phyloP scores from a whole-genome alignment of 805 yeast species.

The Kuraishia ogatae region DNA sequence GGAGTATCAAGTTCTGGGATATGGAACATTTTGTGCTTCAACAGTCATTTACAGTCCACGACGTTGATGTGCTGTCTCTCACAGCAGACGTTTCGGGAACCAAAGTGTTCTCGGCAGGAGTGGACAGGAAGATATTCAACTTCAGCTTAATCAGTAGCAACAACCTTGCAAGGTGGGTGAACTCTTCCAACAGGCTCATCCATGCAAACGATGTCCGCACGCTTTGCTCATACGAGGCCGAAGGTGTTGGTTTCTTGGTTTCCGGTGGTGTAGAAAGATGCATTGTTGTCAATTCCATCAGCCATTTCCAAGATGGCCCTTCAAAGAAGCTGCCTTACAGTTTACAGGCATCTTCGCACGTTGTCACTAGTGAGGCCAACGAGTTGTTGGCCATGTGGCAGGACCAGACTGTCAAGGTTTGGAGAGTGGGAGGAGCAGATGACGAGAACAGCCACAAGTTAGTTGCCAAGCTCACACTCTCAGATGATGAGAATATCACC shows the following conservation, averaged over 20 bases:
- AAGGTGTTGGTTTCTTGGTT: constrained; percentile 56
- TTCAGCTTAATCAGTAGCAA: constrained; percentile 39
- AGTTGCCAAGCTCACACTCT: constrained; percentile 54
- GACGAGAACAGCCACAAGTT: constrained; percentile 33
- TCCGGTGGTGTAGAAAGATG: constrained; percentile 81
- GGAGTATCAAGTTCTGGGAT: constrained; percentile 91
- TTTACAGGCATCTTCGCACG: constrained; percentile 6
- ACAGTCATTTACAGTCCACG: constrained; percentile 79
- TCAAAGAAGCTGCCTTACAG: constrained; percentile 54
- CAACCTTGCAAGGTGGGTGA: constrained; percentile 56
- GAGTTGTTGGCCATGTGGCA: constrained; percentile 69
- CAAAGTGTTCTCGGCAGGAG: constrained; percentile 79
- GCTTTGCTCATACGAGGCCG: constrained; percentile 61
- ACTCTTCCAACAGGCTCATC: constrained; percentile 63
- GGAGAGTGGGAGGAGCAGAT: constrained; percentile 34
- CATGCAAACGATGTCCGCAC: constrained; percentile 85
- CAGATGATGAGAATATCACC: constrained; percentile 76
- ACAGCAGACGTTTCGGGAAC: constrained; percentile 52
- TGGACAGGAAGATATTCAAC: constrained; percentile 83
- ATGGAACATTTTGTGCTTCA: constrained; percentile 61
- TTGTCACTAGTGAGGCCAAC: constrained; percentile 48
- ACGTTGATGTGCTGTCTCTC: constrained; percentile 81
- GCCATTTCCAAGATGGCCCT: constrained; percentile 62
- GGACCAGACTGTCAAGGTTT: constrained; percentile 72
- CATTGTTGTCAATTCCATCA: constrained; percentile 55